Base-by-base conservation (phyloP, 2,329 filamentous ascomycete species). In the Leptoxyphium fumago region DNA sequence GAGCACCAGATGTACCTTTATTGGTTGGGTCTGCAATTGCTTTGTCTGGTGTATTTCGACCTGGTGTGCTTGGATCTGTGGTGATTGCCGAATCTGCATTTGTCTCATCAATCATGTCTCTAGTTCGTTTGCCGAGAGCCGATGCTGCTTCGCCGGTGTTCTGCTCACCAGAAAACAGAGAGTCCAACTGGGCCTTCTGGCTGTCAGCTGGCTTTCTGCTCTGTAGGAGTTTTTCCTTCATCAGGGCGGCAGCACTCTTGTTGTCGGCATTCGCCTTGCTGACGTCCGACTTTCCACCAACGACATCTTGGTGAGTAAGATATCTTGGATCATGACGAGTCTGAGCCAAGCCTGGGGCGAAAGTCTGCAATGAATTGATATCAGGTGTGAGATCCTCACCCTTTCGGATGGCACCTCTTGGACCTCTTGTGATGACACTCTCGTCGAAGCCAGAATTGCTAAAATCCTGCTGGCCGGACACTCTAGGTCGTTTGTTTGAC, bases 241-340 rank as follows among this genome's bases (percentile, higher is more conserved):
- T 67, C 15, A 82, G 82, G 48, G 85, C 88, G 29, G 91, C 91
- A 18, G 91, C 91, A 56, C 86, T 95, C 65, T 94, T 94, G 67
- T 98, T 98, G 44, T 87, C 85, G 44, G 77, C 68, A 50, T 86
- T 89, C 28, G 84, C 78, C 55, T 80, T 79, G 21, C 73, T 75
- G 46, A 82, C 77, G 57, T 89, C 89, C 15, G 44, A 40, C 14
- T 43, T 47, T 2, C 53, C 52, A 30, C 58, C 57, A 48, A 91
- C 79, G 7, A 94, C 77, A 75, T 93, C 85, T 52, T 88, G 87
- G 59, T 95, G 84, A 7, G 87, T 94, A 48, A 94, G 68, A 45
- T 54, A 55, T 74, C 74, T 48, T 68, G 60, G 60, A 34, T 63
- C 60, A n/a, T 48, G 71, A 26, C 75, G 57, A 70, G 78, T 51